These are phyloP conservation scores for Nannochloropsis gaditana DNA, from an alignment of 108 stramenopile genomes.

Conservation along the genomic window DNA sequence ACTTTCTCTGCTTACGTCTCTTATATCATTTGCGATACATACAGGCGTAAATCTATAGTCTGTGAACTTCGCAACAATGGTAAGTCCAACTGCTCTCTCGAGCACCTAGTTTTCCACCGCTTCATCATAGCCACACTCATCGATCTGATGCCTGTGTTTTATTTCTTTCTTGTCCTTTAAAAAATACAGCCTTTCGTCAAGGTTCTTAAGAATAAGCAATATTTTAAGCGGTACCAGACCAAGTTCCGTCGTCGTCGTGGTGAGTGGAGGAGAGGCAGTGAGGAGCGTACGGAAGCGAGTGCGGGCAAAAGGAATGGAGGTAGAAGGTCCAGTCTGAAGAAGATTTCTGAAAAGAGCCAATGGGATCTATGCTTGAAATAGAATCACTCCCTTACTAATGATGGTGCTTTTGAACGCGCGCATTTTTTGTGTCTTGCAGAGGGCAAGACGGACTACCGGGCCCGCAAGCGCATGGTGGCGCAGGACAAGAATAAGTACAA, in stretches of 20 bases:
- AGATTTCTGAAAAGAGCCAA: background rate
- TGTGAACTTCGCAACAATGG: background rate
- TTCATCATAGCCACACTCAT: background rate
- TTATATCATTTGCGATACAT: too few relatives aligned
- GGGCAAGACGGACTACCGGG: slow-evolving; percentile 99
- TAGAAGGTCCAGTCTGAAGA: background rate
- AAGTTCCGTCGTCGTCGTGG: slow-evolving; percentile 94
- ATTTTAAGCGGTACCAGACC: slow-evolving; percentile 98
- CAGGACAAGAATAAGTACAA: slow-evolving; percentile 99
- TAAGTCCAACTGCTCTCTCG: background rate
- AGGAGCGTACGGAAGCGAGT: background rate
- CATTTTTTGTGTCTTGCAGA: slow-evolving; percentile 51
- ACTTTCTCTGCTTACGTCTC: too few relatives aligned
- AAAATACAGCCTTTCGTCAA: slow-evolving; percentile 76
- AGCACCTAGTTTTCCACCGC: background rate
- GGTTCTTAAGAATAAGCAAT: slow-evolving; percentile 86
- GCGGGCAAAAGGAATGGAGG: background rate
- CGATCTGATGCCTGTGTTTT: background rate
- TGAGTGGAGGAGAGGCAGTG: slow-evolving; percentile 25
- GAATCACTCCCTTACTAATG: too few relatives aligned
- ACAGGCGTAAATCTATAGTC: background rate
- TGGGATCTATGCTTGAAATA: background rate
- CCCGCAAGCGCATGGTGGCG: slow-evolving; percentile 87
- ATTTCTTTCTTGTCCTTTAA: slow-evolving; percentile 50
- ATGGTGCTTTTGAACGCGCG: background rate